Evolutionary conservation across 495 filamentous ascomycete genomes (phyloP).

Genomic region (Acidiella bohemica): DNA sequence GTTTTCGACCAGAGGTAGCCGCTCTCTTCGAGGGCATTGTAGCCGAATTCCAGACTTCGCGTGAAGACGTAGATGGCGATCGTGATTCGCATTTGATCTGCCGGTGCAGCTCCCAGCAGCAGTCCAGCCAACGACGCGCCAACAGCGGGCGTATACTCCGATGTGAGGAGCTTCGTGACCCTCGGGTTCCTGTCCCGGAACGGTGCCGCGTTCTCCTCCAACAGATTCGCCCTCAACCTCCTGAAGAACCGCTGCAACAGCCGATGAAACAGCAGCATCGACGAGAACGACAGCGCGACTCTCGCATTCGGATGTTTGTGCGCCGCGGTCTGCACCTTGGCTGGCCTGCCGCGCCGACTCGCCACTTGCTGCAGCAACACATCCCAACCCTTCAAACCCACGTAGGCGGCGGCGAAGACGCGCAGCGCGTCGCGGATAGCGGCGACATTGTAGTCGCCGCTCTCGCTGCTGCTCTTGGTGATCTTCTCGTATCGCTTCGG

Average conservation of each 20-base stretch:
- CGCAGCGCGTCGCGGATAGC: slow-evolving; percentile 65
- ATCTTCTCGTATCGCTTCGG: slow-evolving; percentile 41
- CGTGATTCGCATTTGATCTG: slow-evolving; percentile 61
- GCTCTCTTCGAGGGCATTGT: slow-evolving; percentile 66
- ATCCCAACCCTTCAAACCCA: slow-evolving; percentile 56
- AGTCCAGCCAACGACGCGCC: slow-evolving; percentile 78
- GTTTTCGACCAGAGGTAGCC: slow-evolving; percentile 54
- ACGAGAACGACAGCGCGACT: slow-evolving; percentile 64
- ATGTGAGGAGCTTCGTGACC: slow-evolving; percentile 59
- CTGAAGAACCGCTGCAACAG: slow-evolving; percentile 82
- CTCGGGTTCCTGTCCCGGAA: slow-evolving; percentile 76
- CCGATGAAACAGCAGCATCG: slow-evolving; percentile 74
- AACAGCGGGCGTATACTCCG: slow-evolving; percentile 68
- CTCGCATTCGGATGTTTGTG: slow-evolving; percentile 3
- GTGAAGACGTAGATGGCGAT: slow-evolving; percentile 67
- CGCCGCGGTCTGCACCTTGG: slow-evolving; percentile 1
- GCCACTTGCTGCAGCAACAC: slow-evolving; percentile 31
- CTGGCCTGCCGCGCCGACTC: slow-evolving; percentile 26
- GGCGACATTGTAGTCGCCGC: slow-evolving; percentile 62
- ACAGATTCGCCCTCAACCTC: slow-evolving; percentile 61
- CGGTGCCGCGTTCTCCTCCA: slow-evolving; percentile 51
- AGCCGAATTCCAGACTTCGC: slow-evolving; percentile 71
- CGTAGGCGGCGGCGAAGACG: slow-evolving; percentile 57
- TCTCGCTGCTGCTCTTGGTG: slow-evolving; percentile 28
- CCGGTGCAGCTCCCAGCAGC: slow-evolving; percentile 64